Percentiles rank a stretch among this genome's conserved stretches.
Conservation (phyloP, 164 flowering plant genomes). For the Magnolia officinalis region DNA sequence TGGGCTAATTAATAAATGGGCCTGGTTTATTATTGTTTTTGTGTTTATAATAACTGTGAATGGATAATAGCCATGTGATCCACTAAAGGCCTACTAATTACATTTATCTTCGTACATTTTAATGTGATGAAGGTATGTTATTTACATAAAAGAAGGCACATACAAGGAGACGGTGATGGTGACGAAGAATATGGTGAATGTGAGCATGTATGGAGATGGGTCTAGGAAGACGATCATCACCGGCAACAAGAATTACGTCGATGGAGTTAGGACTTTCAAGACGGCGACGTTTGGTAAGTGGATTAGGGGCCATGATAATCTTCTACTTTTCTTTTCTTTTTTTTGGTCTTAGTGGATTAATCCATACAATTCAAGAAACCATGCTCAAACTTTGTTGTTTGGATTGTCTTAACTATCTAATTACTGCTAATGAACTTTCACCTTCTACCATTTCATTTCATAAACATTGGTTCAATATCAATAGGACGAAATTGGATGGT, state of each 20-base stretch:
- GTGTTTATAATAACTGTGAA: no score
- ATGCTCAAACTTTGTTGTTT: not conserved
- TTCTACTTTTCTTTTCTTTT: no score
- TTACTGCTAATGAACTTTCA: no score
- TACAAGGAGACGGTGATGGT: constrained; percentile 59
- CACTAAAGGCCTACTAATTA: no score
- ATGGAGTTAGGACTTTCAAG: constrained; percentile 51
- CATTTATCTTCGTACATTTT: not conserved
- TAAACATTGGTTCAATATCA: no score
- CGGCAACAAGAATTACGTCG: constrained; percentile 59
- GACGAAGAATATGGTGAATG: constrained; percentile 53
- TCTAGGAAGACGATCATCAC: constrained; percentile 63
- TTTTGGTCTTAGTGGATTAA: no score
- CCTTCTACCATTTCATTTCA: no score
- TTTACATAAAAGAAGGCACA: constrained; percentile 59
- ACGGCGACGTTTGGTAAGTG: constrained; percentile 62
- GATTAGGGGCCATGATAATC: no score
- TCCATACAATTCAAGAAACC: no score
- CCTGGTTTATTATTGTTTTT: no score
- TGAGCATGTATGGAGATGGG: constrained; percentile 80
- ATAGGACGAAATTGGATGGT: not conserved
- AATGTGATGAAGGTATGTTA: constrained; percentile 43
- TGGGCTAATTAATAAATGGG: no score
- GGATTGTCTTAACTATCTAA: not conserved
- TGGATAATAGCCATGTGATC: no score